A percentile compares a stretch with the other conserved stretches of the same genome.
phyloP scores from a whole-genome alignment of 768 basidiomycete genomes.

The Amanita rimosa region DNA sequence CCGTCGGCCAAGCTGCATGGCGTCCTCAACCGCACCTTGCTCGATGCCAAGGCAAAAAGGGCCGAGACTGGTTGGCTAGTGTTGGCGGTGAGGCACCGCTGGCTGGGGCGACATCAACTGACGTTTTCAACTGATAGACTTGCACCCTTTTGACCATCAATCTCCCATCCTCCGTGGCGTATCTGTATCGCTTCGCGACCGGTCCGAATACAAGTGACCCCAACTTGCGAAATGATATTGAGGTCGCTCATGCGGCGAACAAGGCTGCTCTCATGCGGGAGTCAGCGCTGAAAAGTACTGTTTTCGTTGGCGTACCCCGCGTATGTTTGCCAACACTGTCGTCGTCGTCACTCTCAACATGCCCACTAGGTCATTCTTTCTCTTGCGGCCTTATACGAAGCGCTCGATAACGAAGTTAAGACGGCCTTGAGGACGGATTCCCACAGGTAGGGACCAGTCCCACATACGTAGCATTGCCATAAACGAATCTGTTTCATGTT shows the following conservation, averaged over 20 bases:
- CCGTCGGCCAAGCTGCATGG: slow-evolving; percentile 36
- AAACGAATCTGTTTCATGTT: slow-evolving; percentile 15
- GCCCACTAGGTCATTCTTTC: slow-evolving; percentile 62
- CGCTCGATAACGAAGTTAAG: slow-evolving; percentile 76
- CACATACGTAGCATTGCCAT: neutral
- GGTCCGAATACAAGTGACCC: slow-evolving; percentile 28
- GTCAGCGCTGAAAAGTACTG: slow-evolving; percentile 78
- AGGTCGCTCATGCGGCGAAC: slow-evolving; percentile 47
- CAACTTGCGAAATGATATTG: slow-evolving; percentile 25
- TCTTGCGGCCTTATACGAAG: slow-evolving; percentile 64
- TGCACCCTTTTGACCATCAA: slow-evolving; percentile 79
- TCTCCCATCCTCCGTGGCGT: slow-evolving; percentile 66
- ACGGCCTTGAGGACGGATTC: slow-evolving; percentile 53
- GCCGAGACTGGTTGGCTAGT: slow-evolving; percentile 78
- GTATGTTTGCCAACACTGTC: slow-evolving; percentile 32
- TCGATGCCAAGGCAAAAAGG: slow-evolving; percentile 49
- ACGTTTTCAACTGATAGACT: slow-evolving; percentile 34
- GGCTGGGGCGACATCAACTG: neutral
- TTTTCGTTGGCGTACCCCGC: slow-evolving; percentile 81
- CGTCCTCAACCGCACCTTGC: slow-evolving; percentile 50
- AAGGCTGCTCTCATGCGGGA: slow-evolving; percentile 83
- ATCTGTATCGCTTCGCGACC: slow-evolving; percentile 73
- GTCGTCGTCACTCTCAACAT: slow-evolving; percentile 5
- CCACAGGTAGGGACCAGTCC: slow-evolving; percentile 44
- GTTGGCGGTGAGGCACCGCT: slow-evolving; percentile 41